These are phyloP conservation scores for Nemania sp. DNA, from an alignment of 2,329 filamentous ascomycete species.

Conservation along the genomic window DNA sequence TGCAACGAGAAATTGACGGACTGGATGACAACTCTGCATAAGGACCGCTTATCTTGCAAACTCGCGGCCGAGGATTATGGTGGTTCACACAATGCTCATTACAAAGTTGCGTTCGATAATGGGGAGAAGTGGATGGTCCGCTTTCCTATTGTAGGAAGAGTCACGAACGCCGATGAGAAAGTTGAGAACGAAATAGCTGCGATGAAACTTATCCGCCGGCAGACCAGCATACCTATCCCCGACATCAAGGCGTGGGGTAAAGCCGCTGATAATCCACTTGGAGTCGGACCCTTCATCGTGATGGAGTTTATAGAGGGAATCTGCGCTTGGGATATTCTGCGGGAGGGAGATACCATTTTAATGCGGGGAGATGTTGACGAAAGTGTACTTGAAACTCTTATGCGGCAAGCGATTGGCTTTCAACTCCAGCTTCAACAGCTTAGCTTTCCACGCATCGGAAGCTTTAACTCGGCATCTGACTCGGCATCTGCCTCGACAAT, in stretches of 20 bases:
- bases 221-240: constrained; percentile 24
- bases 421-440: constrained; percentile 15
- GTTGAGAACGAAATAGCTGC: constrained; percentile 22
- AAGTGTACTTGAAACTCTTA: constrained; percentile 6
- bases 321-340: constrained; percentile 15
- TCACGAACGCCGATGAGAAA: constrained; percentile 24
- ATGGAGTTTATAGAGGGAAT: constrained; percentile 22
- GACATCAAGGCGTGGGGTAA: constrained; percentile 25
- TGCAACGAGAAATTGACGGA: constrained; percentile 12
- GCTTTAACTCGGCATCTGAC: constrained; percentile 3
- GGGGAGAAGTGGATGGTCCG: constrained; percentile 24
- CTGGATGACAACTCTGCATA: constrained; percentile 11
- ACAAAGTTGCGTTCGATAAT: constrained; percentile 17
- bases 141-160: constrained; percentile 22
- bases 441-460: constrained; percentile 11
- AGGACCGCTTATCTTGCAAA: constrained; percentile 11
- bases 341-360: constrained; percentile 15
- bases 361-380: constrained; percentile 16
- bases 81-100: constrained; percentile 12
- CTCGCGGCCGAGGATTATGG: constrained; percentile 13
- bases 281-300: constrained; percentile 26
- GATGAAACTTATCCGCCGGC: constrained; percentile 22
- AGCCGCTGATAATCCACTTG: constrained; percentile 21
- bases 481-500: constrained; percentile 3
- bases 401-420: constrained; percentile 13